Conservation (phyloP, 2,329 filamentous ascomycete species). For the Ceratocystis cubensis region DNA sequence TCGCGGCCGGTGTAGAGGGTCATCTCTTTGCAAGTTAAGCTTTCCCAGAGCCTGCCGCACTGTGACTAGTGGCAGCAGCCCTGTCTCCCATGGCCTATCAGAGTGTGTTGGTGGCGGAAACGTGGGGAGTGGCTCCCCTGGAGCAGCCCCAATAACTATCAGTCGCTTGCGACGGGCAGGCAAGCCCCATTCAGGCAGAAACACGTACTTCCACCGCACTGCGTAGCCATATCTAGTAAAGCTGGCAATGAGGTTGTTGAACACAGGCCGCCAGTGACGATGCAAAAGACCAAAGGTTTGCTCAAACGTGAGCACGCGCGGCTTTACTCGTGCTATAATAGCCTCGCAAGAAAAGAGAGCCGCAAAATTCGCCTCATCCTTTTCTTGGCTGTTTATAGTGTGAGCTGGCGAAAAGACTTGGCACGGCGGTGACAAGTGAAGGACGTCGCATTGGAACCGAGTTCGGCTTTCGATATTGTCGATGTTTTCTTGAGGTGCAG, state of each 20-base stretch:
- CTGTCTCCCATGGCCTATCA: slow-evolving; percentile 25
- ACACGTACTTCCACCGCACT: slow-evolving; percentile 52
- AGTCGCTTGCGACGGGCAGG: slow-evolving; percentile 40
- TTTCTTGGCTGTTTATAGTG: slow-evolving; percentile 48
- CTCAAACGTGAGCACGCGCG: slow-evolving; percentile 63
- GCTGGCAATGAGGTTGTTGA: slow-evolving; percentile 48
- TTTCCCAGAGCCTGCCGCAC: slow-evolving; percentile 33
- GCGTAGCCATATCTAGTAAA: slow-evolving; percentile 57
- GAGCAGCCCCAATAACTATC: slow-evolving; percentile 47
- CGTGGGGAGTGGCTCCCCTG: slow-evolving; percentile 55
- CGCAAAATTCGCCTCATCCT: slow-evolving; percentile 59
- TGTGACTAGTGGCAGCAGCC: slow-evolving; percentile 33
- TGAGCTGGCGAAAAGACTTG: slow-evolving; percentile 64
- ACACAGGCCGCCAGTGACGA: slow-evolving; percentile 40
- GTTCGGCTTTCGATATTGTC: slow-evolving; percentile 20
- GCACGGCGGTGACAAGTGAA: slow-evolving; percentile 68
- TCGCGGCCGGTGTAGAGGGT: slow-evolving; percentile 32
- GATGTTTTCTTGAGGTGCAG: slow-evolving; percentile 1
- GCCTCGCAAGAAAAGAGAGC: slow-evolving; percentile 41
- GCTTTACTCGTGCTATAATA: slow-evolving; percentile 45
- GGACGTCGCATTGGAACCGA: slow-evolving; percentile 43
- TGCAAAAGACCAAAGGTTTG: slow-evolving; percentile 59
- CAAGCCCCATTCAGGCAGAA: slow-evolving; percentile 39
- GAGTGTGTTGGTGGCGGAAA: slow-evolving; percentile 53
- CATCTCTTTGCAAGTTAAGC: slow-evolving; percentile 27